Evolutionary conservation across 2,329 filamentous ascomycete species (phyloP).

Genomic region (Fusarium haematococcum): DNA sequence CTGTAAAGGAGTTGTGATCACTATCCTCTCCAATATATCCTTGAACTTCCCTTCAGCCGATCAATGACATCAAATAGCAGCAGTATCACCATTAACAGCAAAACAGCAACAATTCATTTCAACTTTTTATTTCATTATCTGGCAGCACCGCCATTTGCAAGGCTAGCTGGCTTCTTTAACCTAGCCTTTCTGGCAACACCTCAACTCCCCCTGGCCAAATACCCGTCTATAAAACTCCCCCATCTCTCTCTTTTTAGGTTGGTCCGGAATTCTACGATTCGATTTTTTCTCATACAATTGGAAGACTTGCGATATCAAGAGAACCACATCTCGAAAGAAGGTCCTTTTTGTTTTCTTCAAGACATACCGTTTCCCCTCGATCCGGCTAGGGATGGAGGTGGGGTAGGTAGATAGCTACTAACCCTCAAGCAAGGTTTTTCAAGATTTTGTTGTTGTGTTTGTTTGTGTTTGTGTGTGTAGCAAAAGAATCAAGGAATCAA

Average conservation of each 20-base stretch:
- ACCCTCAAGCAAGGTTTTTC: slow-evolving; percentile 24
- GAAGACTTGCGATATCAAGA: slow-evolving; percentile 15
- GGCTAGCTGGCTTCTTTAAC: slow-evolving; percentile 19
- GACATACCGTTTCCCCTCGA: slow-evolving; percentile 13
- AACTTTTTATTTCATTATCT: slow-evolving; percentile 26
- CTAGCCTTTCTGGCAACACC: slow-evolving; percentile 10
- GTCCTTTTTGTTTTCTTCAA: slow-evolving; percentile 30
- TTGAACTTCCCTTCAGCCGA: background rate
- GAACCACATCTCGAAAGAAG: slow-evolving; percentile 16
- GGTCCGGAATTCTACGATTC: slow-evolving; percentile 35
- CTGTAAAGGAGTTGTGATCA: background rate
- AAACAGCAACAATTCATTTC: background rate
- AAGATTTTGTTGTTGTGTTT: slow-evolving; percentile 29
- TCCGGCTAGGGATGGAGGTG: slow-evolving; percentile 4
- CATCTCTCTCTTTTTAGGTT: slow-evolving; percentile 6
- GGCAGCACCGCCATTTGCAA: slow-evolving; percentile 34
- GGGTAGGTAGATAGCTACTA: slow-evolving; percentile 14
- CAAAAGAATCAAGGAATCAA: slow-evolving; percentile 31
- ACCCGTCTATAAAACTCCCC: slow-evolving; percentile 28
- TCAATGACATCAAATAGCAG: background rate
- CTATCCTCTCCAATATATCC: background rate
- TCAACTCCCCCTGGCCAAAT: slow-evolving; percentile 18
- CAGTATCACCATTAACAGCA: background rate
- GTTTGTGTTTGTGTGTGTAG: slow-evolving; percentile 25
- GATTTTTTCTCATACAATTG: slow-evolving; percentile 30